Evolutionary conservation across 2,329 filamentous ascomycete species (phyloP).

Genomic region (Ophiostoma sp.): DNA sequence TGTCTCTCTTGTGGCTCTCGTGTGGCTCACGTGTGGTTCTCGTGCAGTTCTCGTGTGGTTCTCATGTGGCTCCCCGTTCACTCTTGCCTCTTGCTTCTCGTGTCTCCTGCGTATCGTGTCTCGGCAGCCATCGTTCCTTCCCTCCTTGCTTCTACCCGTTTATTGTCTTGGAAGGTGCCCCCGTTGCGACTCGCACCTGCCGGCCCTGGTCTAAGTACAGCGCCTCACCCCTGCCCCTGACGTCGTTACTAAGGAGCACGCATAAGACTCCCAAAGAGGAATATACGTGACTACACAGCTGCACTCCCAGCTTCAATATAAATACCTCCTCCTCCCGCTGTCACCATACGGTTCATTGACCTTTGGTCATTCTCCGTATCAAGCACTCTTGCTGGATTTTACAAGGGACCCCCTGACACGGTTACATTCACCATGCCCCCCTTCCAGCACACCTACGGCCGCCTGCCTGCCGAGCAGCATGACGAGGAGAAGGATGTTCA

Average conservation of each 20-base stretch:
- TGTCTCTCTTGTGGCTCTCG: constrained; percentile 1
- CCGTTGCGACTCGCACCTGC: not conserved
- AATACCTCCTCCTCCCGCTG: constrained; percentile 3
- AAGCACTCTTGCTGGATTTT: too few species aligned
- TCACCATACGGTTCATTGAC: not conserved
- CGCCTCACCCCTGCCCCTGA: not conserved
- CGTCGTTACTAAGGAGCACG: not conserved
- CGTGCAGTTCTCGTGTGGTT: not conserved
- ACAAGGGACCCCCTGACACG: not conserved
- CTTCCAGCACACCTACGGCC: not conserved
- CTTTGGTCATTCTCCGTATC: not conserved
- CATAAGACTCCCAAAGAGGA: not conserved
- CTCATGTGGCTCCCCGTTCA: not conserved
- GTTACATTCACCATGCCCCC: constrained; percentile 2
- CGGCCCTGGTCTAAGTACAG: not conserved
- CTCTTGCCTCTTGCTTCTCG: not conserved
- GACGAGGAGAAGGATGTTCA: constrained; percentile 8
- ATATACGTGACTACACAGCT: not conserved
- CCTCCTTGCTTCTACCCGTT: constrained; percentile 1
- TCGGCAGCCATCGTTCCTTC: not conserved
- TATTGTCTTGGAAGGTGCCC: constrained; percentile 7
- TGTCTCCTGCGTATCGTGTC: not conserved
- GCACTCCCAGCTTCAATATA: constrained; percentile 2
- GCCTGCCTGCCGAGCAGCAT: constrained; percentile 6
- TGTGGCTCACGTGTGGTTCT: not conserved